phyloP scores from a whole-genome alignment of 2,329 filamentous ascomycete genomes.

The Fusarium paranaense region DNA sequence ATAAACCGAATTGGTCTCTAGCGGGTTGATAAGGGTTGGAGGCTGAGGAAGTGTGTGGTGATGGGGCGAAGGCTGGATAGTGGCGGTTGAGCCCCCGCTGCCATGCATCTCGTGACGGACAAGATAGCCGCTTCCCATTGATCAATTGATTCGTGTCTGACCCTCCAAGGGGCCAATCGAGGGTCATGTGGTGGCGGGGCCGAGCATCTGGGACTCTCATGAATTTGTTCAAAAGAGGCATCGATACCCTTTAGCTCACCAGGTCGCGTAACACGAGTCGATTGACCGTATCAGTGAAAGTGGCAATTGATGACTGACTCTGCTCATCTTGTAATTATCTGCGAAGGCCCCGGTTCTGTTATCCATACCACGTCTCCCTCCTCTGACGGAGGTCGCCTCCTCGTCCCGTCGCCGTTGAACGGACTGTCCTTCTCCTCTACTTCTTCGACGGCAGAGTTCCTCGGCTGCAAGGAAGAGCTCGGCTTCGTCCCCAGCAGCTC shows the following conservation, averaged over 20 bases:
- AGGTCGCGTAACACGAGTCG: not conserved
- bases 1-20: slow-evolving; percentile 35
- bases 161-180: not conserved
- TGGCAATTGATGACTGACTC: not conserved
- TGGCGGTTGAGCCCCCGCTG: not conserved
- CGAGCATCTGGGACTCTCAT: not conserved
- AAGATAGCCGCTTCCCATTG: not conserved
- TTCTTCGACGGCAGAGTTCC: not conserved
- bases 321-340: slow-evolving; percentile 7
- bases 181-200: slow-evolving; percentile 1
- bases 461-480: not conserved
- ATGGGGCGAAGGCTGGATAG: not conserved
- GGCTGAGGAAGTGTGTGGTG: not conserved
- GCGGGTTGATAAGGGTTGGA: slow-evolving; percentile 3
- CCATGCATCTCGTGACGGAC: not conserved
- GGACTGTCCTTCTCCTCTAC: not conserved
- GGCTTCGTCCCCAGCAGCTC: slow-evolving; percentile 32
- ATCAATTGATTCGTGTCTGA: not conserved
- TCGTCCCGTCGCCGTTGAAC: not conserved
- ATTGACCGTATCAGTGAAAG: not conserved
- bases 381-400: not conserved
- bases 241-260: slow-evolving; percentile 5
- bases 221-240: slow-evolving; percentile 9
- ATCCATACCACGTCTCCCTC: slow-evolving; percentile 6
- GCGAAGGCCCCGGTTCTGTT: not conserved